Evolutionary conservation across 75 land plant species (phyloP).

Genomic region (Chamaecyparis obtusa): DNA sequence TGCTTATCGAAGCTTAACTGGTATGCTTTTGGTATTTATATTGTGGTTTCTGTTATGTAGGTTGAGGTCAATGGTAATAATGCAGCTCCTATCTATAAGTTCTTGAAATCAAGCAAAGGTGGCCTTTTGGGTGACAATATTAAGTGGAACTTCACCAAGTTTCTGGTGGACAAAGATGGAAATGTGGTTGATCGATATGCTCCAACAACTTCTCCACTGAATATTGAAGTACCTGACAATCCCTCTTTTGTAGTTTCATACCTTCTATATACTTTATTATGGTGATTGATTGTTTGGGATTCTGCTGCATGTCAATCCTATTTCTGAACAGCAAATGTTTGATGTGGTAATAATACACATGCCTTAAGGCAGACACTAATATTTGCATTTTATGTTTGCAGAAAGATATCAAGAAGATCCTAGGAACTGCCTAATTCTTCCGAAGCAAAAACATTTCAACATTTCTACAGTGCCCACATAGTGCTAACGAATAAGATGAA

Average conservation of each 20-base stretch:
- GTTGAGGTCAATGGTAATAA: slow-evolving; percentile 62
- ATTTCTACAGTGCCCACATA: not conserved
- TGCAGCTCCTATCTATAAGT: slow-evolving; percentile 59
- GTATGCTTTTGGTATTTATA: not conserved
- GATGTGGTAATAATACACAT: not conserved
- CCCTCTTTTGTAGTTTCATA: not conserved
- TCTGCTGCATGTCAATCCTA: not conserved
- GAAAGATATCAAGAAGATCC: slow-evolving; percentile 44
- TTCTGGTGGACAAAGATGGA: slow-evolving; percentile 67
- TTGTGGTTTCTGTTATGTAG: slow-evolving; percentile 14
- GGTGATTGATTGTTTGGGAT: no score
- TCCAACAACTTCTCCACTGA: slow-evolving; percentile 63
- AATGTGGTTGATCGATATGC: slow-evolving; percentile 69
- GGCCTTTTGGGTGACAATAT: slow-evolving; percentile 57
- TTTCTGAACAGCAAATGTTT: not conserved
- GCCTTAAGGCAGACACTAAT: not conserved
- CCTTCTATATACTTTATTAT: not conserved
- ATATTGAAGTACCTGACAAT: slow-evolving; percentile 54
- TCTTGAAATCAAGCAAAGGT: slow-evolving; percentile 54
- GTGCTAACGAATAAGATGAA: not conserved
- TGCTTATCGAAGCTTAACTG: not conserved
- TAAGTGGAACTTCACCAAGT: slow-evolving; percentile 87
- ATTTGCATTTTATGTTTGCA: slow-evolving; percentile 19
- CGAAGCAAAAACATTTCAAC: not conserved
- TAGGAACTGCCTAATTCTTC: slow-evolving; percentile 21